Percentiles rank a stretch among this genome's conserved stretches.
These are phyloP conservation scores for Schoenoplectus tabernaemontani DNA, from an alignment of 202 grass and related monocot species.

Conservation along the genomic window DNA sequence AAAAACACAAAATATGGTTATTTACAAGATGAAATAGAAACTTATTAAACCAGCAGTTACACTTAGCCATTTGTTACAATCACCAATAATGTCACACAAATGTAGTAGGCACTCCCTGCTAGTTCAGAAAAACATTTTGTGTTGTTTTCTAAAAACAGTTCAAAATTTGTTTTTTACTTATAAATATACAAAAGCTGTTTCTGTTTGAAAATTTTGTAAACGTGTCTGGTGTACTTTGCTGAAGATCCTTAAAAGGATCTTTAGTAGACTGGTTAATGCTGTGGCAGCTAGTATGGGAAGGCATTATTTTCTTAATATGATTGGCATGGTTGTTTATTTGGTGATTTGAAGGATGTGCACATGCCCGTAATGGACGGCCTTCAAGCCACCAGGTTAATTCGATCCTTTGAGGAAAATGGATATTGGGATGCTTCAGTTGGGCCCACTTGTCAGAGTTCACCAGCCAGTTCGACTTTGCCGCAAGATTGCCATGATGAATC, in stretches of 20 bases:
- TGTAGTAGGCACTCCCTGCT: background rate
- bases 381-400: conserved; percentile 87
- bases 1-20: background rate
- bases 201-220: too few species aligned
- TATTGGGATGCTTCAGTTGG: conserved; percentile 67
- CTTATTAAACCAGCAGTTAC: background rate
- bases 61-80: background rate
- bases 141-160: background rate
- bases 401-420: conserved; percentile 68
- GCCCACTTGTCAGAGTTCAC: conserved; percentile 35
- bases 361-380: conserved; percentile 97
- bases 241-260: too few species aligned
- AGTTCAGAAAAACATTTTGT: too few species aligned
- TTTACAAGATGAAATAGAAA: background rate
- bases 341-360: conserved; percentile 64
- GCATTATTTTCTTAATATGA: background rate
- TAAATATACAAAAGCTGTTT: too few species aligned
- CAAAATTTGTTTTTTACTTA: too few species aligned
- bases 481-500: conserved; percentile 26
- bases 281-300: background rate
- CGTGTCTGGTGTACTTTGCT: background rate
- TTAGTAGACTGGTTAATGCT: background rate
- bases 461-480: conserved; percentile 26
- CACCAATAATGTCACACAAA: background rate
- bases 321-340: background rate